Conservation (phyloP, 495 filamentous ascomycete species). For the Hyphodiscus hymeniophilus region DNA sequence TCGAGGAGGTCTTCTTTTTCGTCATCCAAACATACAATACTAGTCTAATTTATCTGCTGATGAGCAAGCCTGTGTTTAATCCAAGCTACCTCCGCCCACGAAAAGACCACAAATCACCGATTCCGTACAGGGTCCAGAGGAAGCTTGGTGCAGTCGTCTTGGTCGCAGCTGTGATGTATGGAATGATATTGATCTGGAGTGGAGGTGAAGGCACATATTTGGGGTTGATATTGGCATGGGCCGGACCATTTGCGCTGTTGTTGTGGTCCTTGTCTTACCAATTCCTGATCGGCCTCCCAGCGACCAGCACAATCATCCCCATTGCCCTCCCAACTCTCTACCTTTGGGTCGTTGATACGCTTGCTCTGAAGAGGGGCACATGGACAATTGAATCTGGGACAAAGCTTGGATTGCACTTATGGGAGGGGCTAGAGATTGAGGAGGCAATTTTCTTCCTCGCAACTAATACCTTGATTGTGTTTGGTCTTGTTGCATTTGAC, state of each 20-base stretch:
- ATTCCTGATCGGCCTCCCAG: conserved; percentile 48
- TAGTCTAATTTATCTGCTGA: conserved; percentile 51
- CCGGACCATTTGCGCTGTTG: conserved; percentile 49
- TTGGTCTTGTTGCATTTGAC: conserved; percentile 57
- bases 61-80: conserved; percentile 54
- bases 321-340: conserved; percentile 55
- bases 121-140: conserved; percentile 5
- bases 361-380: conserved; percentile 51
- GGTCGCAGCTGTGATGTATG: conserved; percentile 26
- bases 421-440: conserved; percentile 57
- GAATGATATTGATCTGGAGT: conserved; percentile 30
- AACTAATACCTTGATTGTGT: conserved; percentile 56
- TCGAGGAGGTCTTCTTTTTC: conserved; percentile 68
- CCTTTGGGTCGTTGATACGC: conserved; percentile 57
- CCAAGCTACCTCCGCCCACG: conserved; percentile 39
- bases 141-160: conserved; percentile 35
- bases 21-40: conserved; percentile 69
- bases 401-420: conserved; percentile 48
- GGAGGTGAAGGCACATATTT: conserved; percentile 48
- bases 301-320: conserved; percentile 40
- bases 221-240: conserved; percentile 61
- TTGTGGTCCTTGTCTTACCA: conserved; percentile 54
- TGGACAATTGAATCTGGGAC: conserved; percentile 58
- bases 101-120: conserved; percentile 19
- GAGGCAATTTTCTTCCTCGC: conserved; percentile 61